Percentiles rank a stretch among this genome's conserved stretches.
phyloP scores from a whole-genome alignment of 2,329 filamentous ascomycete genomes.

The Aspergillus sp. region DNA sequence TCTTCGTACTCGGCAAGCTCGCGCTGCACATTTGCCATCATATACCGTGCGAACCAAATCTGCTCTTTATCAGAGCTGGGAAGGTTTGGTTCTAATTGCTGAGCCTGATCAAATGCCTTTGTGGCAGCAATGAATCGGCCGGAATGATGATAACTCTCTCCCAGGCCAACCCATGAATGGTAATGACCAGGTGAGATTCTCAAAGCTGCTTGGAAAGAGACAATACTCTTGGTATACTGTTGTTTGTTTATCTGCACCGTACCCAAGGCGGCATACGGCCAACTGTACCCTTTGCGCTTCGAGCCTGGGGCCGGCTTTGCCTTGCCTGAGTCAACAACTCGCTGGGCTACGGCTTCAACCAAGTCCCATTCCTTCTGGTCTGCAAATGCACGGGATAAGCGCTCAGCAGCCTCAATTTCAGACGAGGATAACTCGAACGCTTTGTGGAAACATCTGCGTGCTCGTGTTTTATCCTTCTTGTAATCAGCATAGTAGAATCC shows the following conservation, averaged over 20 bases:
- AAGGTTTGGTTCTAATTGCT: conserved; percentile 63
- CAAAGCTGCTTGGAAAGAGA: conserved; percentile 86
- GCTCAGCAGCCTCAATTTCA: conserved; percentile 81
- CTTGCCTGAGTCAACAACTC: conserved; percentile 91
- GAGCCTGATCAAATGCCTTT: conserved; percentile 82
- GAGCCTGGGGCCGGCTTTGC: conserved; percentile 86
- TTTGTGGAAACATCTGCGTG: conserved; percentile 91
- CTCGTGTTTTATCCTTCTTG: conserved; percentile 76
- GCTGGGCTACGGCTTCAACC: conserved; percentile 85
- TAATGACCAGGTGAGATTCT: conserved; percentile 82
- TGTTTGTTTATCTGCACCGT: conserved; percentile 93
- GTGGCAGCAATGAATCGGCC: conserved; percentile 91
- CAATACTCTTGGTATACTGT: conserved; percentile 81
- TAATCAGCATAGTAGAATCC: conserved; percentile 92
- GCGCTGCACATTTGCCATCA: conserved; percentile 90
- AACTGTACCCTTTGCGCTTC: conserved; percentile 87
- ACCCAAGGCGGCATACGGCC: conserved; percentile 90
- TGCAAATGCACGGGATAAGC: conserved; percentile 79
- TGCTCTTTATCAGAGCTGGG: conserved; percentile 57
- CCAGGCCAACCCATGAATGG: conserved; percentile 91
- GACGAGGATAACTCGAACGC: conserved; percentile 87
- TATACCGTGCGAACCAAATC: conserved; percentile 93
- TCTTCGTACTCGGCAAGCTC: conserved; percentile 88
- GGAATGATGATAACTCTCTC: conserved; percentile 95
- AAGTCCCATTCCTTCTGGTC: conserved; percentile 93